phyloP scores from a whole-genome alignment of 768 basidiomycete genomes.

The Lentinula sp. region DNA sequence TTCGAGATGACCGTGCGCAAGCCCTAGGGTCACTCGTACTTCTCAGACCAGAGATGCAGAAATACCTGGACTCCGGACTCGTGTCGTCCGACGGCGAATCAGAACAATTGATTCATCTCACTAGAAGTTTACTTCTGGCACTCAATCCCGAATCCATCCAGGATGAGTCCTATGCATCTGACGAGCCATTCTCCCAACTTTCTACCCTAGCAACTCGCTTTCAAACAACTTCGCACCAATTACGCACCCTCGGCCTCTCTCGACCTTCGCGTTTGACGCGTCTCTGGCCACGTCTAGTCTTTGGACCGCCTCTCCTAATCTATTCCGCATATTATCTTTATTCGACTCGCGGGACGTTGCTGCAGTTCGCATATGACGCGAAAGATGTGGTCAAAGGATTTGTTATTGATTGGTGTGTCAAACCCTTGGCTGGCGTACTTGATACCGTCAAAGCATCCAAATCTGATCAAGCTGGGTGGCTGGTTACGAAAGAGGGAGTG shows the following conservation, averaged over 20 bases:
- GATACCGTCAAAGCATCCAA: slow-evolving; percentile 58
- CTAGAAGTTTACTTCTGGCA: background rate
- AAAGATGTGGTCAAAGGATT: slow-evolving; percentile 68
- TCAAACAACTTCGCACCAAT: background rate
- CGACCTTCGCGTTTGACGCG: slow-evolving; percentile 66
- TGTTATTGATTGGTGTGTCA: slow-evolving; percentile 76
- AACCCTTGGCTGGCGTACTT: slow-evolving; percentile 77
- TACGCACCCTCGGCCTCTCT: slow-evolving; percentile 27
- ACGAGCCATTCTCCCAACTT: slow-evolving; percentile 19
- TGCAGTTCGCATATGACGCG: slow-evolving; percentile 51
- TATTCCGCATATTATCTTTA: slow-evolving; percentile 47
- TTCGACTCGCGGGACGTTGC: slow-evolving; percentile 52
- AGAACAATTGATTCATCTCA: background rate
- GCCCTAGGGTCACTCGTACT: slow-evolving; percentile 57
- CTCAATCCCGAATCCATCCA: background rate
- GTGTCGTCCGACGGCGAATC: background rate
- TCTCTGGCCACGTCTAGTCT: slow-evolving; percentile 76
- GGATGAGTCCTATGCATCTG: slow-evolving; percentile 19
- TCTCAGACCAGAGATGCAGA: slow-evolving; percentile 41
- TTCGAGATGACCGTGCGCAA: slow-evolving; percentile 66
- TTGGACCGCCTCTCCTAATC: slow-evolving; percentile 65
- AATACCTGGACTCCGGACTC: slow-evolving; percentile 8
- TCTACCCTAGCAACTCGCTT: background rate
- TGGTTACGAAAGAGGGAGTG: slow-evolving; percentile 79
- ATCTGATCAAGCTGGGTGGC: slow-evolving; percentile 69